A percentile compares a stretch with the other conserved stretches of the same genome.
phyloP scores from a whole-genome alignment of 1,284 basidiomycete genomes.

The Boletellus sp. region DNA sequence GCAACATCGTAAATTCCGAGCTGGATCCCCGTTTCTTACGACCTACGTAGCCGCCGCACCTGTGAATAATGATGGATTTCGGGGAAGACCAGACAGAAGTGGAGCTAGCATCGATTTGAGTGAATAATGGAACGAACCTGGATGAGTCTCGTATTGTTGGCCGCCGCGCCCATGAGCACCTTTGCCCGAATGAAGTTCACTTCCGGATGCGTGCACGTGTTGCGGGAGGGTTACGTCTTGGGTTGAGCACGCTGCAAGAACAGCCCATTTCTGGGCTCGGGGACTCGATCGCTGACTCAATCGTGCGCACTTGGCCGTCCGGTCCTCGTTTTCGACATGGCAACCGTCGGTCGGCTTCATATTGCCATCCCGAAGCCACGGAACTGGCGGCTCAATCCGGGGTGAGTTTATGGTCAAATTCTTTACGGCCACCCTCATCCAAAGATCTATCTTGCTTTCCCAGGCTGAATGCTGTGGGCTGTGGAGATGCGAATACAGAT shows the following conservation, averaged over 20 bases:
- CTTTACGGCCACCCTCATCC: constrained; percentile 5
- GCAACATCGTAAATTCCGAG: constrained; percentile 26
- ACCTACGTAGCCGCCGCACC: constrained; percentile 2
- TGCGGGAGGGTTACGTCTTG: constrained; percentile 22
- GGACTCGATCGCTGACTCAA: constrained; percentile 29
- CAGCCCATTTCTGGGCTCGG: constrained; percentile 25
- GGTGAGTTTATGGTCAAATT: constrained; percentile 24
- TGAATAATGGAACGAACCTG: constrained; percentile 11
- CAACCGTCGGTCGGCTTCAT: constrained; percentile 21
- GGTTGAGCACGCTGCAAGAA: constrained; percentile 21
- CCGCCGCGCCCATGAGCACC: constrained; percentile 12
- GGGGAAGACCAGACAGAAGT: constrained; percentile 11
- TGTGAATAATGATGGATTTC: constrained; percentile 6
- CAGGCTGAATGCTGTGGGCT: constrained; percentile 21
- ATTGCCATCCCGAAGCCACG: constrained; percentile 8
- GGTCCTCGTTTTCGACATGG: constrained; percentile 24
- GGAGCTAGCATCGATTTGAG: constrained; percentile 6
- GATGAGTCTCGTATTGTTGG: constrained; percentile 17
- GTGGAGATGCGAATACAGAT: constrained; percentile 29
- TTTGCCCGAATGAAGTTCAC: constrained; percentile 18
- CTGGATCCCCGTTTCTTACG: constrained; percentile 17
- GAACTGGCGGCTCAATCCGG: constrained; percentile 11
- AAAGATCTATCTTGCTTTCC: constrained; percentile 24
- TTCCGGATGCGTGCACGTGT: constrained; percentile 29
- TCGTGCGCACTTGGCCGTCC: constrained; percentile 13